phyloP scores from a whole-genome alignment of 108 stramenopile genomes.

The Ochromonas danica region DNA sequence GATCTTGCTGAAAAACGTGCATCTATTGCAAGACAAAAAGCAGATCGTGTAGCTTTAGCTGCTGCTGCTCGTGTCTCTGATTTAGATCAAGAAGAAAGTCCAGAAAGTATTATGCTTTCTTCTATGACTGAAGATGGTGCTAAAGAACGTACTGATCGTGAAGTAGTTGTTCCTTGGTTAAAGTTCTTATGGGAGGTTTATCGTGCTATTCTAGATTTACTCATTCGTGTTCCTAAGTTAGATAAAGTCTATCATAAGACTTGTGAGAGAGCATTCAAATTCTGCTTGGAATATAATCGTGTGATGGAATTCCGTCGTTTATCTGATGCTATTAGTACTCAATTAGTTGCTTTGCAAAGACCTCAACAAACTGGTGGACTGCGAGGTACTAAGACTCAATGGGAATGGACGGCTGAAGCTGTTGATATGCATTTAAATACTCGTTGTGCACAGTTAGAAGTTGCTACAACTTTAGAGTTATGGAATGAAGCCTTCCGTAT shows the following conservation, averaged over 20 bases:
- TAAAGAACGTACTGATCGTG: slow-evolving; percentile 79
- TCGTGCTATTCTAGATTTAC: slow-evolving; percentile 87
- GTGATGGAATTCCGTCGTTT: slow-evolving; percentile 87
- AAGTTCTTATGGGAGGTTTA: slow-evolving; percentile 98
- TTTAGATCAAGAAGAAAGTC: slow-evolving; percentile 73
- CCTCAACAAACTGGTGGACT: background rate
- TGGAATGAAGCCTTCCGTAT: slow-evolving; percentile 98
- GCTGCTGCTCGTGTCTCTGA: slow-evolving; percentile 62
- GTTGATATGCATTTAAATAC: slow-evolving; percentile 93
- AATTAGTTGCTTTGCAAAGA: slow-evolving; percentile 85
- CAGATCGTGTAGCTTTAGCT: slow-evolving; percentile 48
- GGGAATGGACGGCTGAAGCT: slow-evolving; percentile 88
- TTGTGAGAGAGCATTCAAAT: slow-evolving; percentile 69
- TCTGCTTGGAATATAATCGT: slow-evolving; percentile 80
- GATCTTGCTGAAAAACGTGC: slow-evolving; percentile 69
- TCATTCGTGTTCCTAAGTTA: slow-evolving; percentile 84
- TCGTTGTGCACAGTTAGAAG: slow-evolving; percentile 91
- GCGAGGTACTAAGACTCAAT: slow-evolving; percentile 35
- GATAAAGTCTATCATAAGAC: slow-evolving; percentile 88
- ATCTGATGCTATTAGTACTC: slow-evolving; percentile 88
- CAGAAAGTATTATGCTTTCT: slow-evolving; percentile 82
- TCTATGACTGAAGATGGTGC: slow-evolving; percentile 89
- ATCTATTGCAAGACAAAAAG: slow-evolving; percentile 68
- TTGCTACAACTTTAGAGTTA: slow-evolving; percentile 78
- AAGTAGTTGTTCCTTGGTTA: slow-evolving; percentile 83